phyloP scores from a whole-genome alignment of 2,329 filamentous ascomycete species.

The Colletotrichum godetiae region DNA sequence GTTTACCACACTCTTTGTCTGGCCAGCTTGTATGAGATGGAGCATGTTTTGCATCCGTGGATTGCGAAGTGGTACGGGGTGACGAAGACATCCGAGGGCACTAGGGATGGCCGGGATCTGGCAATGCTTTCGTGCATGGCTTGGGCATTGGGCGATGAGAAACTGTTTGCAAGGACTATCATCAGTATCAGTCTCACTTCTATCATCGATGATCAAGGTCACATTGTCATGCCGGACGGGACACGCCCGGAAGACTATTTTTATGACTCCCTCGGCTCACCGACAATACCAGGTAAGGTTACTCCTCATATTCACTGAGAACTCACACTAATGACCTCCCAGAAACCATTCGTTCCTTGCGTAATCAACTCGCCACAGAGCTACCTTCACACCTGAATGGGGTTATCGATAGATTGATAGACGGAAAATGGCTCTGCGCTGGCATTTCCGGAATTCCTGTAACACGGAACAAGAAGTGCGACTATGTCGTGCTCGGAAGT shows the following conservation, averaged over 20 bases:
- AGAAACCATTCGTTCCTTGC: conserved; percentile 17
- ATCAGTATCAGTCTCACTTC: conserved; percentile 7
- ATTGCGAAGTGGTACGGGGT: conserved; percentile 14
- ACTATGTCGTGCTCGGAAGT: conserved; percentile 27
- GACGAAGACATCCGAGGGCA: background rate
- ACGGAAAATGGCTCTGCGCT: conserved; percentile 26
- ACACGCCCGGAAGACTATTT: conserved; percentile 14
- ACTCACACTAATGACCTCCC: background rate
- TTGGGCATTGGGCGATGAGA: conserved; percentile 26
- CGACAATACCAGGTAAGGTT: conserved; percentile 14
- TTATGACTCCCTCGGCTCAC: conserved; percentile 20
- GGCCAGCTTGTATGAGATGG: conserved; percentile 28
- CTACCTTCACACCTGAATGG: conserved; percentile 23
- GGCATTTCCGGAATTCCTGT: conserved; percentile 29
- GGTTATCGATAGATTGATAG: conserved; percentile 9
- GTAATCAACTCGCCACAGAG: conserved; percentile 14
- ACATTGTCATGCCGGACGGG: conserved; percentile 4
- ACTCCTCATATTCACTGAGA: too few relatives aligned
- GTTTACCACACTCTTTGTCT: conserved; percentile 20
- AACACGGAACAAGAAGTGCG: conserved; percentile 29
- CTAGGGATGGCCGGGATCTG: background rate
- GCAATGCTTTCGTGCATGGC: conserved; percentile 17
- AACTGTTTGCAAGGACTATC: conserved; percentile 1
- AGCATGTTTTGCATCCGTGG: conserved; percentile 27
- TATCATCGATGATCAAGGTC: background rate